phyloP scores from a whole-genome alignment of 768 basidiomycete genomes.

The Peribolospora kevripleyi region DNA sequence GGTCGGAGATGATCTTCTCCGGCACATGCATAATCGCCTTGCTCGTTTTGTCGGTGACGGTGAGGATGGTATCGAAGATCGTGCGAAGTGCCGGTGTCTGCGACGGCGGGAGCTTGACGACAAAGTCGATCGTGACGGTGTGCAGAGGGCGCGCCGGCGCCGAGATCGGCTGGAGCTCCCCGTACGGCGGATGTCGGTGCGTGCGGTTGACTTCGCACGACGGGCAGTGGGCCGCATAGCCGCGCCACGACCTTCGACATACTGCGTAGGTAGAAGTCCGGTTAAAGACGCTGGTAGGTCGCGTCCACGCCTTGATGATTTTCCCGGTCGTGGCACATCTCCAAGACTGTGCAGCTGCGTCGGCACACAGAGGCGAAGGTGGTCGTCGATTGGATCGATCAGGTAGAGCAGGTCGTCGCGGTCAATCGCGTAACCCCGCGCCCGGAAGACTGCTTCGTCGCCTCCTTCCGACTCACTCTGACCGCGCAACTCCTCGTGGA shows the following conservation, averaged over 20 bases:
- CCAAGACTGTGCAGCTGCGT: no score
- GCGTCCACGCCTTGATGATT: no score
- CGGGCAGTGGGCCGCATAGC: neutral
- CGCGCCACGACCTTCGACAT: neutral
- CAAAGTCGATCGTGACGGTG: slow-evolving; percentile 2
- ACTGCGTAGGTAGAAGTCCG: no score
- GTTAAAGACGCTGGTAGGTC: no score
- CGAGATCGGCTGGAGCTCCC: slow-evolving; percentile 8
- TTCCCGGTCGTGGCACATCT: no score
- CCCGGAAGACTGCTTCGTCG: no score
- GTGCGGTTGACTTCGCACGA: neutral
- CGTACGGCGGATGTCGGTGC: neutral
- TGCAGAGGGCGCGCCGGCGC: slow-evolving; percentile 7
- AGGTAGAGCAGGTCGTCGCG: no score
- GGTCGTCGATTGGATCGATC: no score
- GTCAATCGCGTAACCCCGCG: no score
- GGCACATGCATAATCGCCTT: neutral
- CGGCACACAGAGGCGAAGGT: no score
- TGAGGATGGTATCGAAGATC: neutral
- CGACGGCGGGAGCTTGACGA: neutral
- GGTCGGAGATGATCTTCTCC: neutral
- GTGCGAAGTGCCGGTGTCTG: neutral
- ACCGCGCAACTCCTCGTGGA: no score
- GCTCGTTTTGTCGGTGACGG: slow-evolving; percentile 4
- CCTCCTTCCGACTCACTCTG: no score